A percentile compares a stretch with the other conserved stretches of the same genome.
Conservation (phyloP, 495 filamentous ascomycete species). For the Filosporella fistucella region DNA sequence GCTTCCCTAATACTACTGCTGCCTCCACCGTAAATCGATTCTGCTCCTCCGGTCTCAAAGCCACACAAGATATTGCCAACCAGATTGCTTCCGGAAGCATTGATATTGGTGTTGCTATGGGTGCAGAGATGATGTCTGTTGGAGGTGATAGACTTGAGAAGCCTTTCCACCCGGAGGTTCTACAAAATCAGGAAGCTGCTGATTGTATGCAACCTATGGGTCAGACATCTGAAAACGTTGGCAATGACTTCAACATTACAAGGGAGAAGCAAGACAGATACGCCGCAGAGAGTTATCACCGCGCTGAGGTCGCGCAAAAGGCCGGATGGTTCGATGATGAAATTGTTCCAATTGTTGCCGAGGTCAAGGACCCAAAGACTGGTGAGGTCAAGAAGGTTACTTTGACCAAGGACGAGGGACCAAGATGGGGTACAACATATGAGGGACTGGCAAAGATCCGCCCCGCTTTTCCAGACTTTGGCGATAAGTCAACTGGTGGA, state of each 20-base stretch:
- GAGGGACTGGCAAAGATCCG: slow-evolving; percentile 81
- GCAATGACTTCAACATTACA: slow-evolving; percentile 78
- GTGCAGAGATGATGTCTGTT: slow-evolving; percentile 82
- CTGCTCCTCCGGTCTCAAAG: slow-evolving; percentile 94
- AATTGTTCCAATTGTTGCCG: slow-evolving; percentile 80
- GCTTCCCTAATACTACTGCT: slow-evolving; percentile 85
- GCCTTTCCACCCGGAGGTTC: slow-evolving; percentile 75
- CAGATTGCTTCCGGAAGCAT: slow-evolving; percentile 79
- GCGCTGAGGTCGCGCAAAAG: slow-evolving; percentile 89
- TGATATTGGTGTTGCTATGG: slow-evolving; percentile 80
- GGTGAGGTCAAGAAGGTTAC: slow-evolving; percentile 74
- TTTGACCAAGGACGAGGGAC: slow-evolving; percentile 81
- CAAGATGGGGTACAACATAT: slow-evolving; percentile 82
- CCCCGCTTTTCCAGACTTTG: slow-evolving; percentile 85
- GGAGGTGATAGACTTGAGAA: slow-evolving; percentile 60
- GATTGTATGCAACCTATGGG: slow-evolving; percentile 97
- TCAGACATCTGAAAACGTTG: slow-evolving; percentile 97
- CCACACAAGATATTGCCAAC: slow-evolving; percentile 89
- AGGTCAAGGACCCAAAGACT: slow-evolving; percentile 75
- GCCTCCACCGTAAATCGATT: slow-evolving; percentile 87
- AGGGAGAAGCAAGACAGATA: slow-evolving; percentile 79
- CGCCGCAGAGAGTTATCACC: slow-evolving; percentile 78
- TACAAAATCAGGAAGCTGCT: slow-evolving; percentile 64
- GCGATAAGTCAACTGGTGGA: slow-evolving; percentile 85
- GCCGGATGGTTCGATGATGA: slow-evolving; percentile 92